phyloP scores from a whole-genome alignment of 2,329 filamentous ascomycete species.

The Onygenales sp. region DNA sequence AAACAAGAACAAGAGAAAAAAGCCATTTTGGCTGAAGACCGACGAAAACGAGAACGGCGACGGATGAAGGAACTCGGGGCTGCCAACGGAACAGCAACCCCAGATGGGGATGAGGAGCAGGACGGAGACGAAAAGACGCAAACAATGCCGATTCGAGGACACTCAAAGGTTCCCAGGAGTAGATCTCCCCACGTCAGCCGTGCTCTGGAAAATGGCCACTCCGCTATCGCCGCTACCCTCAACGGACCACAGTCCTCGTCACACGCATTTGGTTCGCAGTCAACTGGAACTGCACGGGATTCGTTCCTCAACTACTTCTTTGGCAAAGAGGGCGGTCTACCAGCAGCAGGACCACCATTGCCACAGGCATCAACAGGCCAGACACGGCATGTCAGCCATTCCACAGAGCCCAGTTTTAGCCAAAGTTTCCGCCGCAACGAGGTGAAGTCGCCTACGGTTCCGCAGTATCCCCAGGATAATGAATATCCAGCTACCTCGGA shows the following conservation, averaged over 20 bases:
- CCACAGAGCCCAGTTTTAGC: conserved; percentile 69
- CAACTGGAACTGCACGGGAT: conserved; percentile 60
- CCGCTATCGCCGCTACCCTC: conserved; percentile 54
- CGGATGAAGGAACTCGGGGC: conserved; percentile 71
- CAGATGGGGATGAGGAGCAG: conserved; percentile 54
- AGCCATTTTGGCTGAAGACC: conserved; percentile 68
- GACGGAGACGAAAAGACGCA: conserved; percentile 31
- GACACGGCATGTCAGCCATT: conserved; percentile 65
- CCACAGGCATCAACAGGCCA: conserved; percentile 30
- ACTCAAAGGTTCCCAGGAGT: conserved; percentile 59
- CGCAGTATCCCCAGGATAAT: conserved; percentile 17
- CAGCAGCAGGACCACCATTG: conserved; percentile 35
- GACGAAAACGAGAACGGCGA: conserved; percentile 72
- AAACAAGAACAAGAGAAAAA: conserved; percentile 93
- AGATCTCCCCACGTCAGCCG: conserved; percentile 69
- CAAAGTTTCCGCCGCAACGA: conserved; percentile 70
- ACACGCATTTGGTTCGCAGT: conserved; percentile 51
- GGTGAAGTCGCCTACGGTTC: conserved; percentile 40
- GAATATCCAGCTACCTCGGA: conserved; percentile 30
- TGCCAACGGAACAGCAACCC: conserved; percentile 62
- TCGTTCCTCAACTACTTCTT: conserved; percentile 99
- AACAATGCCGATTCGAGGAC: conserved; percentile 51
- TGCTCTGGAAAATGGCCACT: conserved; percentile 50
- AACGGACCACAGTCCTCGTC: conserved; percentile 52
- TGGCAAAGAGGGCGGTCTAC: conserved; percentile 71